Evolutionary conservation across 352 stramenopile species (phyloP), one percentile per base, ranked within the genome.

Genomic region (Pythium chondricola): DNA sequence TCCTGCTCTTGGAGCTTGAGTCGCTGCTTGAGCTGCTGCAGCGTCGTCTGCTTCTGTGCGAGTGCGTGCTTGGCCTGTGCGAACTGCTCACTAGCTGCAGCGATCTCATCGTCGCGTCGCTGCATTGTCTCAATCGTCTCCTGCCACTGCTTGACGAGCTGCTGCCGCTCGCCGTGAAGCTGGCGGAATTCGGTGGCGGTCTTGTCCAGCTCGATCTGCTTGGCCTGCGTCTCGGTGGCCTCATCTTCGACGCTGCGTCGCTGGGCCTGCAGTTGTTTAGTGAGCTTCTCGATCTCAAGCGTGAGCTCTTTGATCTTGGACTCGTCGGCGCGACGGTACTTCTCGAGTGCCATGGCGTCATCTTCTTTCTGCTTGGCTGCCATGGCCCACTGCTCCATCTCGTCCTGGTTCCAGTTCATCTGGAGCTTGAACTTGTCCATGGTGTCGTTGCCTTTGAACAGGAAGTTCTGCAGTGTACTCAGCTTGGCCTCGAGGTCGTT

Each of bases 381-480:
- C 58, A 96, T 82, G 6, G 91, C 80, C 95, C 95, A 98, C 70
- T 98, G 93, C 69, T 98, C 93, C 56, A 98, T 89, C 59, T 98
- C 92, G 51, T 98, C 93, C 60, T 98, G 95, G 66, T 98, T 98
- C 89, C 90, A 98, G 71, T 98, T 98, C 85, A 98, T 97, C 75
- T 97, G 80, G 18, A 97, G 69, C 65, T 97, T 98, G 56, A 98
- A 97, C 49, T 86, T 78, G 63, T 98, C 95, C 79, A 98, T 95
- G 41, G 88, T 74, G 43, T 98, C 90, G 48, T 97, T 97, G 26
- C 85, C 88, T 30, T 88, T 86, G 68, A 94, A 95, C 30, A 98
- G 74, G 22, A 94, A 88, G 31, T 83, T 93, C 58, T 98, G 89
- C 20, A 96, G 67, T 10, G 62, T 69, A 46, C 89, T 93, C 20